Evolutionary conservation across 352 stramenopile species (phyloP).

Genomic region (Globisporangium acanthophoron): DNA sequence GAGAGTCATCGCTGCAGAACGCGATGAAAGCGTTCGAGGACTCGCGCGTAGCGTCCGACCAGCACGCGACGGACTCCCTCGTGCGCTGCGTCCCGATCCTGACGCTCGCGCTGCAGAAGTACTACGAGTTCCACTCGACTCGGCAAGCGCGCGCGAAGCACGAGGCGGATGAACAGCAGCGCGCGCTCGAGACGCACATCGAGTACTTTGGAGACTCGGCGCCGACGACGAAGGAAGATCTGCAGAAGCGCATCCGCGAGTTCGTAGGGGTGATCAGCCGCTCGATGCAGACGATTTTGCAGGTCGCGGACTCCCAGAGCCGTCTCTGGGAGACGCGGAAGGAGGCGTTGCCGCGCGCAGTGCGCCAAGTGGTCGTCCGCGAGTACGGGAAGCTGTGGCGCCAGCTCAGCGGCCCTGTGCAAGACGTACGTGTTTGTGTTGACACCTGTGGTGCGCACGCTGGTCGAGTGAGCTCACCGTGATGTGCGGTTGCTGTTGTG

Average conservation of each 20-base stretch:
- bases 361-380: slow-evolving; percentile 28
- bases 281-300: slow-evolving; percentile 46
- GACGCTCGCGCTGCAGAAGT: slow-evolving; percentile 26
- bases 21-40: slow-evolving; percentile 23
- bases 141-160: slow-evolving; percentile 42
- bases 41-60: slow-evolving; percentile 16
- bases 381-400: slow-evolving; percentile 47
- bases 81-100: slow-evolving; percentile 43
- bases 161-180: slow-evolving; percentile 40
- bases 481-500: slow-evolving; percentile 28
- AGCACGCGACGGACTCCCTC: slow-evolving; percentile 27
- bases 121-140: slow-evolving; percentile 60
- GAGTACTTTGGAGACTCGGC: slow-evolving; percentile 63
- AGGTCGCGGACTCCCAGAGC: slow-evolving; percentile 47
- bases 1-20: slow-evolving; percentile 12
- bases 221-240: slow-evolving; percentile 56
- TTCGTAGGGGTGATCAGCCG: slow-evolving; percentile 47
- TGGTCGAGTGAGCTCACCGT: not conserved
- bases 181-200: slow-evolving; percentile 34
- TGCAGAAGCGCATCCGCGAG: slow-evolving; percentile 59
- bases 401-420: slow-evolving; percentile 38
- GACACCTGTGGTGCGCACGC: not conserved
- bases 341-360: slow-evolving; percentile 21
- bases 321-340: slow-evolving; percentile 47
- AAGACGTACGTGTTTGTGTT: not conserved